Base-by-base conservation (phyloP, 176 grass and related monocot genomes). In the Oryza brachyantha region DNA sequence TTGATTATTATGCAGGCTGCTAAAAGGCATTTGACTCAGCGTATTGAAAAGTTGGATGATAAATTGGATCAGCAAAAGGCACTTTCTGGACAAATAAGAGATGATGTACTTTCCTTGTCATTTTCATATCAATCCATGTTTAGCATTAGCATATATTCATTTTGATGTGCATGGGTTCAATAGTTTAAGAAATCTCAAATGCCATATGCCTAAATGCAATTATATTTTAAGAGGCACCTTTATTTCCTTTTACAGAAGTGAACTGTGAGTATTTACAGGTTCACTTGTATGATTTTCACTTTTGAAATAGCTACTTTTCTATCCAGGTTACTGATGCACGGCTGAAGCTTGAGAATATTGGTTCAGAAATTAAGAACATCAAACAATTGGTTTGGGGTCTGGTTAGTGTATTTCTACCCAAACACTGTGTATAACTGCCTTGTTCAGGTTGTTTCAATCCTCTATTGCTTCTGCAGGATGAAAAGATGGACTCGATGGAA, bases 1-100 rank as follows among this genome's bases (percentile, higher is more conserved):
- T 43, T 85, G 13, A 76, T 88, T 86, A 27, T 88, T 84, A 42
- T 72, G 75, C 84, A 97, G 95, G 86, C 90, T 64, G 83, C 92
- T 86, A 99, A 99, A 81, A 94, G 73, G 72, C 96, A 99, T 91
- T 84, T 99, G 65, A 95, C 92, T 42, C 96, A 99, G 58, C 90
- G 96, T 54, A 99, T 99, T 39, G 88, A 91, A 74, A 95, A 88
- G 77, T 81, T 99, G 85, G 96, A 99, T 85, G 92, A 93, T 60
- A 99, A 99, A 85, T 85, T 99, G 81, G 96, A 95, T 87, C 92
- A 99, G 78, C 92, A 99, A 73, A 99, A 99, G 75, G 92, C 89
- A 35, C 81, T 95, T 35, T 91, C 92, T 79, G 90, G 90, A 79
- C 84, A 90, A 84, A 99, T 95, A 71, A 95, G 86, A 91, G 91